These are phyloP conservation scores for Aspergillus persii DNA, from an alignment of 2,329 filamentous ascomycete species.

Conservation along the genomic window DNA sequence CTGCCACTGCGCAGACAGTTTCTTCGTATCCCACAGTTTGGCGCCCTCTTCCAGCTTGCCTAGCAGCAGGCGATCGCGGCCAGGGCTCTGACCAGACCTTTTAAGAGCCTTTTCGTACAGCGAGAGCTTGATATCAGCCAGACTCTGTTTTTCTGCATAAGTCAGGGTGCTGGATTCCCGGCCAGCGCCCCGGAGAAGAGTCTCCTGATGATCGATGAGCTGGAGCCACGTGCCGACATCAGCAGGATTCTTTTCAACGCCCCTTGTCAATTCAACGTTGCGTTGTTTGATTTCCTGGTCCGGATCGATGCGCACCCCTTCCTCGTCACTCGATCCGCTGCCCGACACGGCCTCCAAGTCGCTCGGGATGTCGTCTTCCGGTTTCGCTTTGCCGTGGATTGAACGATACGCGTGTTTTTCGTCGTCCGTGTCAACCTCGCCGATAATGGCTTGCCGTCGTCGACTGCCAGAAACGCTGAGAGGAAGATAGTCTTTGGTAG, in stretches of 20 bases:
- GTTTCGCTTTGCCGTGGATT: conserved; percentile 62
- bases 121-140: conserved; percentile 75
- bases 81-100: conserved; percentile 48
- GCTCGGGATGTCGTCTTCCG: conserved; percentile 43
- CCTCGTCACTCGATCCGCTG: conserved; percentile 43
- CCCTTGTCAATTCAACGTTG: conserved; percentile 59
- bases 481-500: conserved; percentile 33
- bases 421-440: conserved; percentile 44
- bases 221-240: conserved; percentile 73
- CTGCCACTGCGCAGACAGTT: conserved; percentile 64
- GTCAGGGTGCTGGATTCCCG: conserved; percentile 44
- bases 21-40: conserved; percentile 69
- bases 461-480: conserved; percentile 29
- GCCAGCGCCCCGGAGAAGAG: conserved; percentile 53
- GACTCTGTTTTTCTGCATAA: conserved; percentile 62
- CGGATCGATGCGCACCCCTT: conserved; percentile 34
- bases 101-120: conserved; percentile 75
- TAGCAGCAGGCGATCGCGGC: conserved; percentile 61
- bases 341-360: conserved; percentile 51
- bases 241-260: conserved; percentile 63
- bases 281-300: conserved; percentile 45
- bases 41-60: conserved; percentile 71
- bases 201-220: conserved; percentile 75
- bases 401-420: conserved; percentile 61
- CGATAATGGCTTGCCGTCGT: conserved; percentile 39